These are phyloP conservation scores for Puccinia triticina DNA, from an alignment of 1,284 basidiomycete genomes.

Conservation along the genomic window DNA sequence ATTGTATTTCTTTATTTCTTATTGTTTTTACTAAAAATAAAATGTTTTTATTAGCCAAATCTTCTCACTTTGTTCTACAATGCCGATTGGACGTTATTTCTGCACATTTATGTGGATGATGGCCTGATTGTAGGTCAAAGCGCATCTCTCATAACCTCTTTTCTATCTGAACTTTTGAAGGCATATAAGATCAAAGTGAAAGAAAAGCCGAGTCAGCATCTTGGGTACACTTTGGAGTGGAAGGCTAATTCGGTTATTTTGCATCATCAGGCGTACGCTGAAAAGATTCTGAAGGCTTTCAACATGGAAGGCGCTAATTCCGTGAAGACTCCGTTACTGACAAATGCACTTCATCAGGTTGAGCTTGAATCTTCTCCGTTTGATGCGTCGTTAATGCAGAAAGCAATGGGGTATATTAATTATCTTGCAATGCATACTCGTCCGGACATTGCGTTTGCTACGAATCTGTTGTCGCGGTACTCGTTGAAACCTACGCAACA, in stretches of 20 bases:
- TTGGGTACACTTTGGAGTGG: too few relatives aligned
- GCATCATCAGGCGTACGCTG: too few relatives aligned
- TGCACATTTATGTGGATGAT: slow-evolving; percentile 30
- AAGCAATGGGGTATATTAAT: slow-evolving; percentile 26
- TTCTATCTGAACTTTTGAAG: too few relatives aligned
- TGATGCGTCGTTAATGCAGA: not conserved
- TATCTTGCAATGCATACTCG: too few relatives aligned
- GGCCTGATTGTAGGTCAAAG: slow-evolving; percentile 3
- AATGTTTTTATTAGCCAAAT: too few relatives aligned
- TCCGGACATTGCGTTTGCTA: too few relatives aligned
- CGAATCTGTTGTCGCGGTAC: not conserved
- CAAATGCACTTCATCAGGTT: not conserved
- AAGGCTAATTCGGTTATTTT: too few relatives aligned
- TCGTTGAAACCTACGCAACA: not conserved
- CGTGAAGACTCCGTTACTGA: not conserved
- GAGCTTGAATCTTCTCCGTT: not conserved
- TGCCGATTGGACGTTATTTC: not conserved
- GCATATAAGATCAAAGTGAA: not conserved
- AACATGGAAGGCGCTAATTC: slow-evolving; percentile 13
- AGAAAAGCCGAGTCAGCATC: too few relatives aligned
- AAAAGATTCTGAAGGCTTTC: not conserved
- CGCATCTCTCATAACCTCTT: too few relatives aligned
- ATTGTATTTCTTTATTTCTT: too few relatives aligned
- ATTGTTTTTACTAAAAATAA: too few relatives aligned
- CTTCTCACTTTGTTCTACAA: slow-evolving; percentile 16